These are phyloP conservation scores for Ogataea sp. DNA, from an alignment of 805 yeast species.

Conservation along the genomic window DNA sequence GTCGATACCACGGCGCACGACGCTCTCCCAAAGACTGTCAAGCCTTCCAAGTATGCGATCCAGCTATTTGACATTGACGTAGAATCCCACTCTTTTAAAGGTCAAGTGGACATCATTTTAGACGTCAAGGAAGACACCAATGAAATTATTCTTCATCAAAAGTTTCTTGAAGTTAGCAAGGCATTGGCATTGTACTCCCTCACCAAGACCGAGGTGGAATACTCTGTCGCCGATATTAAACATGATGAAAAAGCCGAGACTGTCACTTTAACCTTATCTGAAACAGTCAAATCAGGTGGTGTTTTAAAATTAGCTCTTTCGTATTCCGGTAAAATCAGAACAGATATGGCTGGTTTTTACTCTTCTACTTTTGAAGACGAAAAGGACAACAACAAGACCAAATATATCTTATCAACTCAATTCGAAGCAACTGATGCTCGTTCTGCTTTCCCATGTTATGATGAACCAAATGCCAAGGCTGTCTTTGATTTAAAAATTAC, in stretches of 20 bases:
- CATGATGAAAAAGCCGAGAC: conserved; percentile 53
- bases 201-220: conserved; percentile 15
- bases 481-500: conserved; percentile 40
- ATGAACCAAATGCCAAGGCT: conserved; percentile 51
- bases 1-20: conserved; percentile 37
- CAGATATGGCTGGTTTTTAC: conserved; percentile 53
- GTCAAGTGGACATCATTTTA: conserved; percentile 45
- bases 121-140: conserved; percentile 36
- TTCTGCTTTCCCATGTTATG: conserved; percentile 51
- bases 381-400: conserved; percentile 32
- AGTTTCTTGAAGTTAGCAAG: conserved; percentile 26
- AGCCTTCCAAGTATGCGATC: conserved; percentile 72
- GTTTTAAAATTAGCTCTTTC: conserved; percentile 26
- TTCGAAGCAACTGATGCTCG: conserved; percentile 57
- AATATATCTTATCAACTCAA: conserved; percentile 53
- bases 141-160: conserved; percentile 38
- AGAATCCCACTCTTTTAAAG: conserved; percentile 38
- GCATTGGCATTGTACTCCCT: conserved; percentile 9
- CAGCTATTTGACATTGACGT: conserved; percentile 42
- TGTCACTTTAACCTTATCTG: conserved; percentile 51
- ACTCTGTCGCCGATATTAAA: conserved; percentile 11
- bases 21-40: conserved; percentile 41
- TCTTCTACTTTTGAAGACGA: conserved; percentile 36
- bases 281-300: conserved; percentile 22
- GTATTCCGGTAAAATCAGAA: conserved; percentile 39